Evolutionary conservation across 2,329 filamentous ascomycete species (phyloP), one percentile per base, ranked within the genome.

Genomic region (Keithomyces neogunnii): DNA sequence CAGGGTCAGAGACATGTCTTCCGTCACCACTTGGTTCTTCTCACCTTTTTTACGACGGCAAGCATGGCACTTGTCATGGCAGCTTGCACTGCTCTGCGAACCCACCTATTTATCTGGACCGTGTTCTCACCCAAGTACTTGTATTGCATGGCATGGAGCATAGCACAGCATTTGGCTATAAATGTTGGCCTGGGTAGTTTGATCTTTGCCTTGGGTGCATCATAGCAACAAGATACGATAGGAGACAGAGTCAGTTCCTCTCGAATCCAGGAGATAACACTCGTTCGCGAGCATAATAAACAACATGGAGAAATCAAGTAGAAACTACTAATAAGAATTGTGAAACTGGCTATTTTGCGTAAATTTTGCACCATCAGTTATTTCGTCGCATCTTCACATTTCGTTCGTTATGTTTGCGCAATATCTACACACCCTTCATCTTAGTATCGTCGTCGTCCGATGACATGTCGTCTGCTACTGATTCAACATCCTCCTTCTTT

Each of bases 91-190:
- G 75, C 80, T 6, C 68, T 99, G 63, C 76, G 92, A 58, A 89
- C 88, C 32, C 93, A 99, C 74, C 68, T 99, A 52, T 99, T 99
- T 65, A 91, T 99, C 55, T 99, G 93, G 93, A 97, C 92, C 1
- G 93, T 99, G 9, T 99, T 99, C 68, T 95, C 89, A 57, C 93
- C 93, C 0, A 99, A 97, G 68, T 97, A 91, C 67, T 71, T 99
- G 58, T 99, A 95, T 66, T 88, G 84, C 56, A 86, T 93, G 75
- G 89, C 86, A 11, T 99, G 93, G 95, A 83, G 80, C 55, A 63
- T 92, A 45, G 88, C 81, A 6, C 89, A 91, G 72, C 92, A 99
- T 78, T 65, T 91, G 54, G 64, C 78, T 38, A 73, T 92, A 43
- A 90, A 92, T 65, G 60, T 91, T 35, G 72, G 78, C 4, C 58